These are phyloP conservation scores for Ascocoryne sarcoides DNA, from an alignment of 2,329 filamentous ascomycete genomes.

Conservation along the genomic window DNA sequence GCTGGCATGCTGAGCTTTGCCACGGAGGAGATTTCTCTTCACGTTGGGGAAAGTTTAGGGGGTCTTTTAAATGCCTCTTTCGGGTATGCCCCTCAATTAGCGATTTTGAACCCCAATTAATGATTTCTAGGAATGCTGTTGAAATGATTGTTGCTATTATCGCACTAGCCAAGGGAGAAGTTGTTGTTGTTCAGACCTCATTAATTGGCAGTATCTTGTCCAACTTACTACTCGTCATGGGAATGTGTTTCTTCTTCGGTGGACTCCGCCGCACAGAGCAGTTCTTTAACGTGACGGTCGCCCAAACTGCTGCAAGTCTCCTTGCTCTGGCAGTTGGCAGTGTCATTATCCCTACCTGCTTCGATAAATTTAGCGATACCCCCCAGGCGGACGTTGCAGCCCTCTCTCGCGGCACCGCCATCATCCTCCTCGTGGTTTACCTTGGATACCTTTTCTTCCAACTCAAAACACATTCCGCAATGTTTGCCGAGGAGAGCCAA, in stretches of 20 bases:
- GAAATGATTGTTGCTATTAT: slow-evolving; percentile 85
- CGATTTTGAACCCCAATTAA: slow-evolving; percentile 19
- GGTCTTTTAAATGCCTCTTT: slow-evolving; percentile 87
- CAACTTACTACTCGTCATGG: slow-evolving; percentile 80
- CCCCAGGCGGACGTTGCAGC: slow-evolving; percentile 41
- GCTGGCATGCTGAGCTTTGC: slow-evolving; percentile 81
- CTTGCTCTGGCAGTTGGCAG: slow-evolving; percentile 64
- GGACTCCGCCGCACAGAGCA: slow-evolving; percentile 66
- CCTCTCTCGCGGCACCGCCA: slow-evolving; percentile 62
- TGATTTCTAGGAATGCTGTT: slow-evolving; percentile 58
- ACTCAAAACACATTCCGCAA: slow-evolving; percentile 69
- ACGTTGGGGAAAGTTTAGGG: slow-evolving; percentile 76
- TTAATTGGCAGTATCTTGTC: slow-evolving; percentile 87
- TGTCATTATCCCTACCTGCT: slow-evolving; percentile 85
- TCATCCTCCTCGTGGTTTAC: slow-evolving; percentile 81
- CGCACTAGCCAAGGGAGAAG: slow-evolving; percentile 56
- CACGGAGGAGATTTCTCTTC: slow-evolving; percentile 80
- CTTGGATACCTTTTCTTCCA: slow-evolving; percentile 82
- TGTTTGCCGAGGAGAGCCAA: slow-evolving; percentile 73
- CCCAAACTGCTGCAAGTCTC: slow-evolving; percentile 71
- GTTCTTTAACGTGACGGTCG: slow-evolving; percentile 85
- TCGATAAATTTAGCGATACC: slow-evolving; percentile 46
- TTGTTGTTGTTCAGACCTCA: slow-evolving; percentile 85
- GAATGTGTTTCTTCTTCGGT: slow-evolving; percentile 84
- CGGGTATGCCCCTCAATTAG: slow-evolving; percentile 42